Base-by-base conservation (phyloP, 768 basidiomycete genomes). In the Suillus clintonianus region DNA sequence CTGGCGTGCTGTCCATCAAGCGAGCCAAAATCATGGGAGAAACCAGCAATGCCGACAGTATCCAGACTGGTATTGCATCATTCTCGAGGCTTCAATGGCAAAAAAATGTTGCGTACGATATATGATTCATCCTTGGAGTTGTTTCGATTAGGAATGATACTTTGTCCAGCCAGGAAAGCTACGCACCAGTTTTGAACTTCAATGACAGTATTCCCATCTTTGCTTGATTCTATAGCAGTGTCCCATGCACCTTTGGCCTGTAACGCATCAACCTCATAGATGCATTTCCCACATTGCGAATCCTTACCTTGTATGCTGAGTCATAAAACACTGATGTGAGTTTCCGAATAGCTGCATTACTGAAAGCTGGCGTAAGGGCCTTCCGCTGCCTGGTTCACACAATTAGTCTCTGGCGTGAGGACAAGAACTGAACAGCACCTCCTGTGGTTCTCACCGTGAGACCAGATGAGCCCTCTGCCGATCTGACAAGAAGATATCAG, bases 361-460 rank as follows among this genome's bases (percentile, higher is more conserved):
- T 79, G 70, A 82, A 82, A 6, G 76, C 80, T 4, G 80, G 79
- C 0, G 78, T 73, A 45, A 81, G 64, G 0, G 76, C 70, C 60
- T 78, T 80, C n/a, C 81, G 69, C 55, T 78, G 79, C 57, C 80
- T 73, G 27, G 13, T 10, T 45, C 34, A 6, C 34, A 36, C 34
- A 6, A 36, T 36, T 10, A 36, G 34, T 36, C 10, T 36, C 66
- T n/a, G 34, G 75, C 69, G 74, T 76, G 78, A 32, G 59, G 53
- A 14, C 62, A 61, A 14, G 10, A 43, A 60, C 14, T 24, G 15
- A 37, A 32, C 10, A 41, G 13, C 53, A 79, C 83, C 79, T 75
- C 57, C 73, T 78, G 69, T 85, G 83, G 45, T 55, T 72, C 32
- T 84, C 82, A n/a, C 80, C 82, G 58, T 77, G 78, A 13, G 79